These are phyloP conservation scores for Pseudonitzschia multistriata DNA, from an alignment of 108 stramenopile genomes.

Conservation along the genomic window DNA sequence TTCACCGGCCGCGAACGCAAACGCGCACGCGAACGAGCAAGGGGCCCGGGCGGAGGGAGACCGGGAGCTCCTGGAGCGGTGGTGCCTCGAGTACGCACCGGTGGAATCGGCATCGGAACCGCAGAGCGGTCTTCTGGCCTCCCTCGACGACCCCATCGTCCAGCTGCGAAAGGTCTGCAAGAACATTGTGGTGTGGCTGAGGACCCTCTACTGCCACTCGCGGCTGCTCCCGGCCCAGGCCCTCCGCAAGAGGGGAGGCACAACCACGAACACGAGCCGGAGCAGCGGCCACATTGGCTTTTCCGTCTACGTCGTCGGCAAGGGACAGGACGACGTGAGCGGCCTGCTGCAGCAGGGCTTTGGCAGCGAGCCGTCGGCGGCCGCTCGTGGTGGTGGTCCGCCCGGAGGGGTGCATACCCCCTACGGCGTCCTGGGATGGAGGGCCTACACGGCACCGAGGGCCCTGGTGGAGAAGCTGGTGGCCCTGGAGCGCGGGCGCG, in stretches of 20 bases:
- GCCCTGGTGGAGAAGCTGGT: conserved; percentile 2
- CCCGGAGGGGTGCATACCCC: conserved; percentile 38
- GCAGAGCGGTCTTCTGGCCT: conserved; percentile 20
- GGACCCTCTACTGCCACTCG: conserved; percentile 64
- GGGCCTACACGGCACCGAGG: conserved; percentile 61
- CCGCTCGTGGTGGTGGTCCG: neutral
- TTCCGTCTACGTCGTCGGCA: conserved; percentile 50
- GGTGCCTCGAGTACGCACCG: conserved; percentile 76
- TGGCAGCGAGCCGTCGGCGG: conserved; percentile 36
- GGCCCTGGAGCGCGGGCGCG: neutral
- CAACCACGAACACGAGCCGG: neutral
- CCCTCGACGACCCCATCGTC: conserved; percentile 53
- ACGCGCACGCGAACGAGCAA: neutral
- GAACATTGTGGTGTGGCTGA: conserved; percentile 64
- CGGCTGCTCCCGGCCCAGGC: conserved; percentile 70
- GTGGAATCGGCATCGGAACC: conserved; percentile 15
- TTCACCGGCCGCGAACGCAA: neutral
- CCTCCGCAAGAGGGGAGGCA: conserved; percentile 17
- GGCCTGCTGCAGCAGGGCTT: conserved; percentile 37
- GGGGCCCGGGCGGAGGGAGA: conserved; percentile 11
- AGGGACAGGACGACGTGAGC: conserved; percentile 42
- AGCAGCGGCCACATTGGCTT: conserved; percentile 42
- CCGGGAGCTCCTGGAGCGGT: conserved; percentile 76
- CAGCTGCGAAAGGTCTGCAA: conserved; percentile 75
- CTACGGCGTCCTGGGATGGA: conserved; percentile 54